Evolutionary conservation across 495 filamentous ascomycete species (phyloP), one percentile per base, ranked within the genome.

Genomic region (Penicillium arizonense): DNA sequence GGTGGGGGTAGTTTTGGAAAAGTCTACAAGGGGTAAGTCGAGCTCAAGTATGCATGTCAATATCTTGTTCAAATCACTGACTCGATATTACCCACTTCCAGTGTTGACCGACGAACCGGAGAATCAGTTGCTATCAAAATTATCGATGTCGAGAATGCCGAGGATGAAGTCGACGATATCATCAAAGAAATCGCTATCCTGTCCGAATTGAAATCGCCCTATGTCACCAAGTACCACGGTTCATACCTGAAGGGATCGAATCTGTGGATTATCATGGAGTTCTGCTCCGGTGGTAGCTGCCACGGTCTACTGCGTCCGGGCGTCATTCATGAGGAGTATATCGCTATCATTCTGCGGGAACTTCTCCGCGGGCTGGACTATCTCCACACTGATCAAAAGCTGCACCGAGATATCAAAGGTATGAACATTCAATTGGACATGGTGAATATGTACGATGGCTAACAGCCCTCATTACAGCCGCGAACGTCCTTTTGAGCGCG

Each of bases 131-230:
- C 91, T 18, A 96, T 96, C 74, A 99, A 97, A 66, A 80, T 96
- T 55, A 97, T 99, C 67, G 94, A 99, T 62, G 91, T 99, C 56
- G 94, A 99, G 70, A 94, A 90, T 68, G 94, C 91, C 63, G 94
- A 97, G 71, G 94, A 99, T 62, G 94, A 99, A 68, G 94, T 99
- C 42, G 90, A 96, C 69, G 94, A 99, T 70, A 97, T 99, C 62
- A 96, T 97, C 62, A 90, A 96, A 62, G 94, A 99, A 69, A 97
- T 99, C 58, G 87, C 90, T 30, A 96, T 99, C 57, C 77, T 99
- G 43, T 95, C 93, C 11, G 94, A 93, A 71, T 85, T 97, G 44
- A 87, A 91, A 64, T 96, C 91, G 23, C 89, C 89, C 8, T 93
- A 93, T 64, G 94, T 99, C 50, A 99, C 94, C 12, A 89, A 94